phyloP scores from a whole-genome alignment of 345 rosid species.

The Arabis alpina region DNA sequence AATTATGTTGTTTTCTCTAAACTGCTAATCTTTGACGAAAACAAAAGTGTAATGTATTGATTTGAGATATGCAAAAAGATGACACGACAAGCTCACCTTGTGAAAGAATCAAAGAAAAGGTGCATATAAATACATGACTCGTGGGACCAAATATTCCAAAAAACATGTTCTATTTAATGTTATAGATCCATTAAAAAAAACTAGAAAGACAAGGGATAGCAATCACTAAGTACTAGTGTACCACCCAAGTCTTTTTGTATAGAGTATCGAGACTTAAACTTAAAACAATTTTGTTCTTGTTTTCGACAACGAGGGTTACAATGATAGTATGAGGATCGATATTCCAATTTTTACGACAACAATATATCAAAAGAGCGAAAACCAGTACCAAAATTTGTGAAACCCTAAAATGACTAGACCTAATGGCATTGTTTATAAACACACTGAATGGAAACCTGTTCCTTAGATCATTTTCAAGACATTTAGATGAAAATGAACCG shows the following conservation, averaged over 20 bases:
- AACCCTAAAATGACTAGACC: too few relatives aligned
- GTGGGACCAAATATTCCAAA: conserved; percentile 5
- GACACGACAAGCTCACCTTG: conserved; percentile 6
- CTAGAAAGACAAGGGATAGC: not conserved
- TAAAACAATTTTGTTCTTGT: too few relatives aligned
- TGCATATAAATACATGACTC: conserved; percentile 4
- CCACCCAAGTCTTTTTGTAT: not conserved
- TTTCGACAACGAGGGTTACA: too few relatives aligned
- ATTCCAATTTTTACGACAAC: too few relatives aligned
- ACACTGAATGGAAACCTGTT: not conserved
- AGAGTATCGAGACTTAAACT: not conserved
- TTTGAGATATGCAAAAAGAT: conserved; percentile 8
- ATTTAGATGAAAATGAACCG: not conserved
- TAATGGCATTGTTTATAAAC: too few relatives aligned
- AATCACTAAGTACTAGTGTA: not conserved
- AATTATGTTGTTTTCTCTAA: too few relatives aligned
- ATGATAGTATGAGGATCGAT: too few relatives aligned
- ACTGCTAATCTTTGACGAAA: too few relatives aligned
- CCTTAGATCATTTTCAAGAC: not conserved
- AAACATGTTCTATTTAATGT: conserved; percentile 1
- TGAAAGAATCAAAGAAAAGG: not conserved
- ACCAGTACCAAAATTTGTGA: too few relatives aligned
- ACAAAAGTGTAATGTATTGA: not conserved
- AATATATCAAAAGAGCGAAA: too few relatives aligned
- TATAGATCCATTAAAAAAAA: not conserved